phyloP scores from a whole-genome alignment of 129 eudicot genomes.

The Flaveria linearis region DNA sequence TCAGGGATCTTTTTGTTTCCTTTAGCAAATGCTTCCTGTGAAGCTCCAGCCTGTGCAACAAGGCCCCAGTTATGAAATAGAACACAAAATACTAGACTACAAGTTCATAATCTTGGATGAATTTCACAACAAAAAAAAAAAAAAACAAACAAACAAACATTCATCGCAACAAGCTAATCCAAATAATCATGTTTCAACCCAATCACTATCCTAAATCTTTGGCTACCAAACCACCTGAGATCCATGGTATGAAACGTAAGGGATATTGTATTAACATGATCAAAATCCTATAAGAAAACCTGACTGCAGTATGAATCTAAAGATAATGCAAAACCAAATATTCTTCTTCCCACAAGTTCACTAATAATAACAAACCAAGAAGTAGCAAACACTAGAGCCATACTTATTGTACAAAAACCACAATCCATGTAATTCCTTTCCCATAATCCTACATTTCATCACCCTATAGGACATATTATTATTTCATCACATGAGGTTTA shows the following conservation, averaged over 20 bases:
- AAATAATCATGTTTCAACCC: neutral
- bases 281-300: conserved; percentile 8
- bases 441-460: neutral
- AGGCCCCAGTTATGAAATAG: conserved; percentile 15
- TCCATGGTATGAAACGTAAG: conserved; percentile 5
- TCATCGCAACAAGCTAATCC: neutral
- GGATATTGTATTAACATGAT: neutral
- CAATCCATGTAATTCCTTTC: neutral
- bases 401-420: neutral
- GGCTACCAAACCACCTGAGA: neutral
- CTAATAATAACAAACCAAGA: neutral
- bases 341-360: neutral
- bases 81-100: conserved; percentile 8
- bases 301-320: neutral
- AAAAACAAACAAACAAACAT: neutral
- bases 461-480: neutral
- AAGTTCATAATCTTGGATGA: neutral
- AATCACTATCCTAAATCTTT: neutral
- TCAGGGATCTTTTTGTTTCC: conserved; percentile 49
- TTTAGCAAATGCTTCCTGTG: conserved; percentile 89
- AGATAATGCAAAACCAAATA: neutral
- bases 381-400: neutral
- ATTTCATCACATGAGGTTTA: conserved; percentile 5
- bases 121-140: neutral
- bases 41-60: conserved; percentile 68